Conservation (phyloP, 2,329 filamentous ascomycete species). For the Colletotrichum magnum region DNA sequence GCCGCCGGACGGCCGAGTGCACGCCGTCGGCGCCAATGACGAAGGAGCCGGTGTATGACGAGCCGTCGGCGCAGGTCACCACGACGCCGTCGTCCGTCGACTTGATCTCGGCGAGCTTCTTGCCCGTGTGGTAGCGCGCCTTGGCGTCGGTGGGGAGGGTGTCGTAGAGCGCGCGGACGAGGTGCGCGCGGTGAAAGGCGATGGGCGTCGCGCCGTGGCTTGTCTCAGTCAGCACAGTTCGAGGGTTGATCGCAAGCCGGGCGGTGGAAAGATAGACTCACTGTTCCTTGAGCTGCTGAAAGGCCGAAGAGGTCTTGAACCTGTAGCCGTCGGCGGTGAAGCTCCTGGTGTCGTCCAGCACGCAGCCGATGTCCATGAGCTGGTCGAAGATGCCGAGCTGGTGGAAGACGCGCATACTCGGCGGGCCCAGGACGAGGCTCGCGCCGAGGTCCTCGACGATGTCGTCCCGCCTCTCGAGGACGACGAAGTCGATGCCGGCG, state of each 20-base stretch:
- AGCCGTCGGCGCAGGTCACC: slow-evolving; percentile 52
- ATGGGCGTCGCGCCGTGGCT: slow-evolving; percentile 47
- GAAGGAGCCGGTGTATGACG: slow-evolving; percentile 51
- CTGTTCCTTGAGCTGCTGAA: slow-evolving; percentile 1
- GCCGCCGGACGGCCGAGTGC: slow-evolving; percentile 52
- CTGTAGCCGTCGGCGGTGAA: slow-evolving; percentile 13
- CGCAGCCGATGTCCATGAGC: slow-evolving; percentile 20
- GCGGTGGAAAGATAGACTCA: not conserved
- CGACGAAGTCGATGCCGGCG: slow-evolving; percentile 52
- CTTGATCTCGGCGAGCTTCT: slow-evolving; percentile 45
- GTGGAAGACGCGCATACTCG: slow-evolving; percentile 47
- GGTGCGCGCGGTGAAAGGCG: slow-evolving; percentile 53
- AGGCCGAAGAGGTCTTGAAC: slow-evolving; percentile 14
- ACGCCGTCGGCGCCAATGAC: slow-evolving; percentile 60
- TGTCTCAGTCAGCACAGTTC: not conserved
- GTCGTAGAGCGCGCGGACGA: slow-evolving; percentile 51
- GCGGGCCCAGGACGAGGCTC: slow-evolving; percentile 46
- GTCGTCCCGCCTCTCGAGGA: slow-evolving; percentile 48
- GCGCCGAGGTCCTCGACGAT: slow-evolving; percentile 48
- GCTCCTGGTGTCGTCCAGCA: slow-evolving; percentile 4
- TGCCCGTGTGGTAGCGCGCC: slow-evolving; percentile 47
- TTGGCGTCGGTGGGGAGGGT: slow-evolving; percentile 46
- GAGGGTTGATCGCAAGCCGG: not conserved
- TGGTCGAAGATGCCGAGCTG: slow-evolving; percentile 48
- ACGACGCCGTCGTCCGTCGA: slow-evolving; percentile 44